Percentiles rank a stretch among this genome's conserved stretches.
phyloP scores from a whole-genome alignment of 805 yeast genomes.

The Kregervanrija delftensis region DNA sequence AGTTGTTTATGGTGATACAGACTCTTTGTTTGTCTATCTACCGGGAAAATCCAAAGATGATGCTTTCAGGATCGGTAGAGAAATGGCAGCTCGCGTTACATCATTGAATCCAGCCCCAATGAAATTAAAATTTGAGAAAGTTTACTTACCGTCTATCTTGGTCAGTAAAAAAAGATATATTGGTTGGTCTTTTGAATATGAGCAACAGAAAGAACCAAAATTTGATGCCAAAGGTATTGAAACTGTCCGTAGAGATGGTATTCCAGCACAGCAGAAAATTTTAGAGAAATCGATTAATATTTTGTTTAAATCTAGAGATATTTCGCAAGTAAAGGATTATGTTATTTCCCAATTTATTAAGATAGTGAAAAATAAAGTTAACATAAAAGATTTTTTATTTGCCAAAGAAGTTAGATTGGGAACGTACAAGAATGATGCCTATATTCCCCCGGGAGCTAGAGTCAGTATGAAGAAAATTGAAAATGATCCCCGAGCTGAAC shows the following conservation, averaged over 20 bases:
- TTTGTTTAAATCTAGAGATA: conserved; percentile 65
- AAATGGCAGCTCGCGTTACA: conserved; percentile 62
- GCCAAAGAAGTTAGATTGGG: conserved; percentile 88
- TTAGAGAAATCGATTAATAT: conserved; percentile 62
- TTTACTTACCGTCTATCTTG: conserved; percentile 79
- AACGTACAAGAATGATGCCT: conserved; percentile 61
- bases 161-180: conserved; percentile 87
- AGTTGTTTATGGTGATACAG: conserved; percentile 96
- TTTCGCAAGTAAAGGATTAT: conserved; percentile 63
- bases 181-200: conserved; percentile 69
- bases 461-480: conserved; percentile 59
- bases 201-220: conserved; percentile 46
- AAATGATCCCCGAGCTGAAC: conserved; percentile 66
- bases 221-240: conserved; percentile 98
- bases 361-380: conserved; percentile 54
- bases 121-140: conserved; percentile 82
- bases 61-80: conserved; percentile 70
- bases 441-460: conserved; percentile 88
- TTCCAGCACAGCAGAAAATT: conserved; percentile 83
- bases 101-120: conserved; percentile 72
- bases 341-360: conserved; percentile 61
- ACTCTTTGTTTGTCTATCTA: conserved; percentile 81
- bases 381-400: conserved; percentile 81
- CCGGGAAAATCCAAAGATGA: conserved; percentile 76
- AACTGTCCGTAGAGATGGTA: conserved; percentile 90